phyloP scores from a whole-genome alignment of 2,329 filamentous ascomycete species.

The Ophiostoma novo-ulmi region DNA sequence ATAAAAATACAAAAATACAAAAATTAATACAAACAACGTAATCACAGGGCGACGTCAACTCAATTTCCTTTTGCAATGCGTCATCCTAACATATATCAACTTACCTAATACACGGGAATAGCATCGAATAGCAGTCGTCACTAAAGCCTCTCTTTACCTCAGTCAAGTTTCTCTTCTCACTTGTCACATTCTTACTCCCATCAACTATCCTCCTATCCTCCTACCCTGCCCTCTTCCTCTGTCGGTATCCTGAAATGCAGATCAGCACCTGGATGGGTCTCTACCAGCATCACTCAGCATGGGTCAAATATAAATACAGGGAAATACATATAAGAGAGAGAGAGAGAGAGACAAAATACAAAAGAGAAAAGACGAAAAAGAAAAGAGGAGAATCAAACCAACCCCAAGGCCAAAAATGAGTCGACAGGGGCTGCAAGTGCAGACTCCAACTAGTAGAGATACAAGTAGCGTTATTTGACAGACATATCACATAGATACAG shows the following conservation, averaged over 20 bases:
- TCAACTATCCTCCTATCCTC: background rate
- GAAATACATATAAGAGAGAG: background rate
- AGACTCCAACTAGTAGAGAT: background rate
- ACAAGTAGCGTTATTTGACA: background rate
- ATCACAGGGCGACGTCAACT: background rate
- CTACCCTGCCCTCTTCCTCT: background rate
- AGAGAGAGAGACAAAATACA: background rate
- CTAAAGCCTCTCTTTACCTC: no score
- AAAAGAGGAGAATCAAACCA: background rate
- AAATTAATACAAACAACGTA: background rate
- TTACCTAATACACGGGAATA: background rate
- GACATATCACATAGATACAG: no score
- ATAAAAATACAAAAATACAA: background rate
- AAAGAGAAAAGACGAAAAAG: background rate
- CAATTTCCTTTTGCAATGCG: conserved; percentile 7
- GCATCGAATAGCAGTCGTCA: no score
- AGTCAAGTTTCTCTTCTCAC: background rate
- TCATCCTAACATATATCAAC: background rate
- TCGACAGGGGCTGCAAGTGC: conserved; percentile 2
- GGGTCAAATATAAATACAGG: conserved; percentile 14
- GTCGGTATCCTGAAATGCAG: conserved; percentile 3
- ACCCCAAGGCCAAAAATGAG: background rate
- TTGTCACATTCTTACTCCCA: background rate
- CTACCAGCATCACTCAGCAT: background rate
- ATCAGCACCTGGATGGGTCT: conserved; percentile 10